Percentiles rank a stretch among this genome's conserved stretches.
phyloP scores from a whole-genome alignment of 2,329 filamentous ascomycete species.

The Cladosporium cucumerinum region DNA sequence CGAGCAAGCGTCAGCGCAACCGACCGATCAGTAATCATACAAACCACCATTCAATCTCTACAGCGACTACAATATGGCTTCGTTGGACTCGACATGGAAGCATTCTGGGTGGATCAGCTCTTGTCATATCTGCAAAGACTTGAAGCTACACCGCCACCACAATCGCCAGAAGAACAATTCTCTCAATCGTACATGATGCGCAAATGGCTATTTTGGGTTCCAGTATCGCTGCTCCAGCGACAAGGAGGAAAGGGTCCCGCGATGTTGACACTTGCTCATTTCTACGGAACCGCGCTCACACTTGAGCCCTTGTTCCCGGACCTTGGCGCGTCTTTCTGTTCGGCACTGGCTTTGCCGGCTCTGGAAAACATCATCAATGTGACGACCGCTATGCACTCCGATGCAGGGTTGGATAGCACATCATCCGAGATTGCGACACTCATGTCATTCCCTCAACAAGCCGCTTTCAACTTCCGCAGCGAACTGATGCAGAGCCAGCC shows the following conservation, averaged over 20 bases:
- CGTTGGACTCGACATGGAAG: conserved; percentile 44
- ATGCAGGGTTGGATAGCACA: conserved; percentile 40
- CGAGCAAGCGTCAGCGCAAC: conserved; percentile 21
- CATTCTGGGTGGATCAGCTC: conserved; percentile 49
- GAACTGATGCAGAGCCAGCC: conserved; percentile 23
- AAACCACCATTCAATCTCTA: conserved; percentile 41
- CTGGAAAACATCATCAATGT: conserved; percentile 83
- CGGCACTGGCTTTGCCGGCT: conserved; percentile 66
- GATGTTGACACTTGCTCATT: conserved; percentile 80
- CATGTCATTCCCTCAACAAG: conserved; percentile 46
- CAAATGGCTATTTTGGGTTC: conserved; percentile 95
- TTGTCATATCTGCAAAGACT: conserved; percentile 47
- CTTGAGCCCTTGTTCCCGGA: conserved; percentile 91
- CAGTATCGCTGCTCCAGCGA: conserved; percentile 75
- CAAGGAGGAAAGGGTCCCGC: conserved; percentile 72
- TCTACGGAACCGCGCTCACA: conserved; percentile 83
- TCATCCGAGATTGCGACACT: conserved; percentile 44
- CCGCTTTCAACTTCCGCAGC: conserved; percentile 41
- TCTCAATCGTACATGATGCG: conserved; percentile 82
- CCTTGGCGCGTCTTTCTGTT: conserved; percentile 78
- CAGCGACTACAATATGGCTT: conserved; percentile 45
- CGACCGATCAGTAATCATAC: conserved; percentile 33
- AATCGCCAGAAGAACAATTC: conserved; percentile 74
- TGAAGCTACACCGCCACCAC: conserved; percentile 39
- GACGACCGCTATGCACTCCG: conserved; percentile 62